These are phyloP conservation scores for Mesembryanthemum crystallinum DNA, from an alignment of 148 eudicot genomes.

Conservation along the genomic window DNA sequence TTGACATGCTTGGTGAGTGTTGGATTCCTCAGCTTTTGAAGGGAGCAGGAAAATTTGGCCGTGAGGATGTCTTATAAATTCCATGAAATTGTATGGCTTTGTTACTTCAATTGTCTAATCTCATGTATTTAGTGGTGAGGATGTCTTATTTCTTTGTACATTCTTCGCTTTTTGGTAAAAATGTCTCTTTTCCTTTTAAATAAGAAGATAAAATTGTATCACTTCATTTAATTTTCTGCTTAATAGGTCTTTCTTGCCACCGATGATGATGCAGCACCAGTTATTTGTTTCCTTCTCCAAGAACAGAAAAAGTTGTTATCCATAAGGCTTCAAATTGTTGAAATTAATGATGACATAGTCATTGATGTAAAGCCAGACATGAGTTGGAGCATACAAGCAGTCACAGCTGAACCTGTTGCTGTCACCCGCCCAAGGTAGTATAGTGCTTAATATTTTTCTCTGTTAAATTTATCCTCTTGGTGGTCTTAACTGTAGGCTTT, in stretches of 20 bases:
- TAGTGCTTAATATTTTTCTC: neutral
- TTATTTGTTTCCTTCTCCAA: slow-evolving; percentile 84
- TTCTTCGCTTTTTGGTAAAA: neutral
- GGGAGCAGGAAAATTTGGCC: neutral
- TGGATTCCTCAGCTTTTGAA: neutral
- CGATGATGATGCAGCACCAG: slow-evolving; percentile 70
- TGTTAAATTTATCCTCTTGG: neutral
- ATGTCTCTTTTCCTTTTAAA: neutral
- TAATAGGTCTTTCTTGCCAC: slow-evolving; percentile 80
- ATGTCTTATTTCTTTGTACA: neutral
- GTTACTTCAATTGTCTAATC: neutral
- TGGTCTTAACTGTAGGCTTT: slow-evolving; percentile 25
- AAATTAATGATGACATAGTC: slow-evolving; percentile 53
- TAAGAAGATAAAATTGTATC: neutral
- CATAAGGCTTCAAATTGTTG: slow-evolving; percentile 69
- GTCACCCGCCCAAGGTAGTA: slow-evolving; percentile 80
- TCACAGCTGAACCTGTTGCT: slow-evolving; percentile 86
- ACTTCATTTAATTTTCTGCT: neutral
- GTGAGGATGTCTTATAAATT: neutral
- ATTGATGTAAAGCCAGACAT: slow-evolving; percentile 78
- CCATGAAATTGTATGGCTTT: neutral
- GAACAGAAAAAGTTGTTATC: slow-evolving; percentile 78
- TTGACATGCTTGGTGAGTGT: neutral
- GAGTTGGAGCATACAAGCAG: slow-evolving; percentile 90
- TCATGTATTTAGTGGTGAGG: neutral